Evolutionary conservation across 306 rosid species (phyloP), one percentile per base, ranked within the genome.

Genomic region (Sphenostylis stenocarpa): DNA sequence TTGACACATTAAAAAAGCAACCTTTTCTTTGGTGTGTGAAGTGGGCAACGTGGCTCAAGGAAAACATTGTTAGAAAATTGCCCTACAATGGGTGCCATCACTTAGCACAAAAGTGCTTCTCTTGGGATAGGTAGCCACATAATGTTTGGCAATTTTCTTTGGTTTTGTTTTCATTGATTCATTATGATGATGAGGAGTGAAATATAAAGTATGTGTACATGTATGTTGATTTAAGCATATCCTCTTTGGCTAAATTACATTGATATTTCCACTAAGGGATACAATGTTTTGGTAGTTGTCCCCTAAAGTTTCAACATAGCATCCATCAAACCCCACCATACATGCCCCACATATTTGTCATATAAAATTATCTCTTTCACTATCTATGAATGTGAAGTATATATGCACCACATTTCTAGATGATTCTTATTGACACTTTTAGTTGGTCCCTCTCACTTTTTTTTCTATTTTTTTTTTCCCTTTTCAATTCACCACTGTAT

Each of bases 271-370:
- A 82, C 77, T 43, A 34, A 64, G 76, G 77, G 23, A 28, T 67
- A 80, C 85, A 81, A 71, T 71, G 57, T 79, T 75, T 86, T 80
- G 61, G 76, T 44, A 61, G 15, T 79, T 85, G 96, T 85, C 84
- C 55, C 89, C 87, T 85, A 84, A 90, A 85, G 90, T 76, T 81
- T 83, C 49, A 83, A 61, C 92, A 87, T 68, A 24, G 65, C 56
- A 75, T 67, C 64, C 62, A 82, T 82, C 84, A 85, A 85, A n/a
- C n/a, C n/a, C n/a, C n/a, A n/a, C n/a, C n/a, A n/a, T n/a, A n/a
- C n/a, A n/a, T n/a, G n/a, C n/a, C 77, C 85, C 85, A 39, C 84
- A 83, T 29, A 52, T 82, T 62, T 53, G 23, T 78, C 78, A 47
- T 69, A 28, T 39, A 29, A 33, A 62, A 6, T 39, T 44, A 53